Percentiles rank a stretch among this genome's conserved stretches.
Evolutionary conservation across 495 filamentous ascomycete genomes (phyloP).

Genomic region (Daldinia loculata): DNA sequence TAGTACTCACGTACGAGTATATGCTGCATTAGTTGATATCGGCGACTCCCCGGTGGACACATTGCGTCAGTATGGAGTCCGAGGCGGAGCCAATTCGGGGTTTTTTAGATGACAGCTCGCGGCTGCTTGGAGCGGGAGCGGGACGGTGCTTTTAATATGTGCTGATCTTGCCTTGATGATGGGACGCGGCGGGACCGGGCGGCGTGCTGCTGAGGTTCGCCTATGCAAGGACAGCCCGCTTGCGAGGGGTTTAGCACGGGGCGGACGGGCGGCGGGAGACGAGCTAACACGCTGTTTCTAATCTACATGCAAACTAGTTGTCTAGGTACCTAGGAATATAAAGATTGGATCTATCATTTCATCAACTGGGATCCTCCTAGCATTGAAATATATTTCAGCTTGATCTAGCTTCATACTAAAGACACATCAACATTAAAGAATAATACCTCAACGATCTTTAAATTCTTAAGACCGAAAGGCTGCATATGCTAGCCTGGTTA

Average conservation of each 20-base stretch:
- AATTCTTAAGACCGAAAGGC: not conserved
- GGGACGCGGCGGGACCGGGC: conserved; percentile 17
- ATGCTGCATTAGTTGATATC: not conserved
- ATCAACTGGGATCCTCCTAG: not conserved
- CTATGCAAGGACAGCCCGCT: conserved; percentile 25
- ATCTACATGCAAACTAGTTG: not conserved
- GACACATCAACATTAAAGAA: not conserved
- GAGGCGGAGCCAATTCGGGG: not conserved
- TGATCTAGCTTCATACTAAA: not conserved
- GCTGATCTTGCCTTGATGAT: conserved; percentile 26
- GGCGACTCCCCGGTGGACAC: not conserved
- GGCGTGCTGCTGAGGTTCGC: conserved; percentile 15
- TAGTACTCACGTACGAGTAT: not conserved
- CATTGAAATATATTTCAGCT: not conserved
- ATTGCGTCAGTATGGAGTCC: conserved; percentile 1
- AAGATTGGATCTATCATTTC: not conserved
- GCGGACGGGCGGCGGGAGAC: not conserved
- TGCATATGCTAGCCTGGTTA: not conserved
- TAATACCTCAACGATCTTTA: not conserved
- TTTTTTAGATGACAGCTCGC: conserved; percentile 31
- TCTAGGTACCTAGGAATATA: not conserved
- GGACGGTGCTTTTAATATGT: conserved; percentile 17
- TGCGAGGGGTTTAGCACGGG: conserved; percentile 7
- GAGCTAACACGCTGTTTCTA: not conserved
- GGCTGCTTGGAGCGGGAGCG: conserved; percentile 26